Percentiles rank a stretch among this genome's conserved stretches.
phyloP scores from a whole-genome alignment of 106 monocot species.

The Allium sativum region DNA sequence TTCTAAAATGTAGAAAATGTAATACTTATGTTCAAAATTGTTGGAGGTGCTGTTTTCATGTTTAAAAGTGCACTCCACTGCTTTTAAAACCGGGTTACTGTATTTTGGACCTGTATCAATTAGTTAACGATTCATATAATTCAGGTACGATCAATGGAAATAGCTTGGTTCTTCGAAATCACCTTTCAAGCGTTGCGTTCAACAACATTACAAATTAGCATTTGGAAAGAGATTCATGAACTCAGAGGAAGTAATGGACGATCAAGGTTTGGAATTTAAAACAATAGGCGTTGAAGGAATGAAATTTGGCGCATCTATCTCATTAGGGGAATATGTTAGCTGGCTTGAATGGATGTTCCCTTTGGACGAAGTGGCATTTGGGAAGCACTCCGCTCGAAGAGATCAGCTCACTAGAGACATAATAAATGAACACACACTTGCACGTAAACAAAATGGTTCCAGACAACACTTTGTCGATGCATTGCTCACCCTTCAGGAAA shows the following conservation, averaged over 20 bases:
- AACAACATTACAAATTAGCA: constrained; percentile 71
- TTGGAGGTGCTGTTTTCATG: too few relatives aligned
- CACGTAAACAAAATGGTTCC: constrained; percentile 13
- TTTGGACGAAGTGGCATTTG: constrained; percentile 41
- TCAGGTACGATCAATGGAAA: too few relatives aligned
- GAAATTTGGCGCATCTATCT: constrained; percentile 54
- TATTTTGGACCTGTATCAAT: too few relatives aligned
- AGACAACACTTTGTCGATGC: too few relatives aligned
- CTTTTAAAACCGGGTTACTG: too few relatives aligned
- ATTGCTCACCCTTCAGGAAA: too few relatives aligned
- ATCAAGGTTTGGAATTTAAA: too few relatives aligned
- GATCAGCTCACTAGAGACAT: constrained; percentile 56
- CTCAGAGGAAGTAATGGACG: constrained; percentile 37
- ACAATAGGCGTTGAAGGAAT: constrained; percentile 60
- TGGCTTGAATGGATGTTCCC: constrained; percentile 70
- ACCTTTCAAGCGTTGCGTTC: constrained; percentile 52
- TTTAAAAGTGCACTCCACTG: too few relatives aligned
- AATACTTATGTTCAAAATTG: too few relatives aligned
- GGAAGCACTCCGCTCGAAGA: constrained; percentile 33
- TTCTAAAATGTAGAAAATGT: too few relatives aligned
- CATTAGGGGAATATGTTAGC: constrained; percentile 42
- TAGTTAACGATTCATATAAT: too few relatives aligned
- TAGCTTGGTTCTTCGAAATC: constrained; percentile 37
- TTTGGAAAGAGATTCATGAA: constrained; percentile 79
- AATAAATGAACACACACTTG: constrained; percentile 57